phyloP scores from a whole-genome alignment of 805 yeast genomes.

The Jamesozyma rosinii region DNA sequence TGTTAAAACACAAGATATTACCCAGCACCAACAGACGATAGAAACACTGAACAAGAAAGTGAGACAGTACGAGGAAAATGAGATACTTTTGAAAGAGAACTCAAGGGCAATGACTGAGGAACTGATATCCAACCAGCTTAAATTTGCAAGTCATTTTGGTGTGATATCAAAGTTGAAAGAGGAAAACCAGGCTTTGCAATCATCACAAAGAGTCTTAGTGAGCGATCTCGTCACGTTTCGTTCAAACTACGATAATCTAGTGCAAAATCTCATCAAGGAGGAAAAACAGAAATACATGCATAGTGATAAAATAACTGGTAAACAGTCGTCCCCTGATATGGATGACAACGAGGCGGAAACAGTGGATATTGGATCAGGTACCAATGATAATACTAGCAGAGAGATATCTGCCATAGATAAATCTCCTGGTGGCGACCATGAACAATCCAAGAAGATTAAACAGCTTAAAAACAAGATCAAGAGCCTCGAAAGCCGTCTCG shows the following conservation, averaged over 20 bases:
- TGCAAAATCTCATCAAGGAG: not conserved
- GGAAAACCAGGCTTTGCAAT: conserved; percentile 1
- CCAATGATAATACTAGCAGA: not conserved
- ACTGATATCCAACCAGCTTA: conserved; percentile 7
- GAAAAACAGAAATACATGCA: not conserved
- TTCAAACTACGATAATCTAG: not conserved
- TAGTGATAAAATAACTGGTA: not conserved
- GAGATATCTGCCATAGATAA: not conserved
- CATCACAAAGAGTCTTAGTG: not conserved
- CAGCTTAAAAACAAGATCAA: not conserved
- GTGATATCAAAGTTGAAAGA: conserved; percentile 1
- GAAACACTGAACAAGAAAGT: conserved; percentile 2
- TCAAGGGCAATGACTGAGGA: conserved; percentile 6
- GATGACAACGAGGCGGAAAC: not conserved
- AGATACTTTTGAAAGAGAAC: conserved; percentile 1
- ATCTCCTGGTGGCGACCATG: not conserved
- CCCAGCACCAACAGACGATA: not conserved
- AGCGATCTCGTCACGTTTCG: not conserved
- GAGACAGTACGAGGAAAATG: conserved; percentile 3
- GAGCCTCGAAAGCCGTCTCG: not conserved
- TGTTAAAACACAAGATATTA: too few relatives aligned
- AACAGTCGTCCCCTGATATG: not conserved
- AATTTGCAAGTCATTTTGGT: conserved; percentile 9
- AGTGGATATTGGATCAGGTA: not conserved
- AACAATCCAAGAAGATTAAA: not conserved